Conservation (phyloP, 2,329 filamentous ascomycete species). For the Colletotrichum paranaense region DNA sequence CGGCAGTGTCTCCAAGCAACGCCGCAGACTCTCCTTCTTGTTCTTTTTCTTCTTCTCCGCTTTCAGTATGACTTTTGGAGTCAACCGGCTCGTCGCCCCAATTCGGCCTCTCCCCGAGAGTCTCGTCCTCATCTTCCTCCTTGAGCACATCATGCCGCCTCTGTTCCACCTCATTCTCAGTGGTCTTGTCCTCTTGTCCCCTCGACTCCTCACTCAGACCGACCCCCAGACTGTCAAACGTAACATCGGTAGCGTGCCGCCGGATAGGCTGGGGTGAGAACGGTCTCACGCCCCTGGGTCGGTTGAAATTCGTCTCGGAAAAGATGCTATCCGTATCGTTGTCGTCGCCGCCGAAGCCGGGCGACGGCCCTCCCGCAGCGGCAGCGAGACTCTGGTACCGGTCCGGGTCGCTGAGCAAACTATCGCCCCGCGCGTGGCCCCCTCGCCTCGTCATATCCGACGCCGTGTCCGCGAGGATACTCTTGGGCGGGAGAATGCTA, state of each 20-base stretch:
- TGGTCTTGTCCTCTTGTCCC: conserved; percentile 31
- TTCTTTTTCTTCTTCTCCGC: neutral
- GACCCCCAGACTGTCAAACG: conserved; percentile 50
- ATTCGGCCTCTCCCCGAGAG: neutral
- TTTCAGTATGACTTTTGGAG: neutral
- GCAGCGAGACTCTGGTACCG: conserved; percentile 70
- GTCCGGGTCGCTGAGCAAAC: conserved; percentile 63
- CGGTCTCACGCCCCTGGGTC: conserved; percentile 64
- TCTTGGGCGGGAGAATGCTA: conserved; percentile 72
- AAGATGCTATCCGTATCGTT: conserved; percentile 59
- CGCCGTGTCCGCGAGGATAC: conserved; percentile 67
- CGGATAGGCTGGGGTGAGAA: conserved; percentile 69
- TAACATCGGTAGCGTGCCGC: conserved; percentile 53
- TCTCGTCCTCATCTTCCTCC: conserved; percentile 26
- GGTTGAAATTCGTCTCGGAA: conserved; percentile 61
- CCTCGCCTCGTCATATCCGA: conserved; percentile 49
- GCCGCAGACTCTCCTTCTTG: neutral
- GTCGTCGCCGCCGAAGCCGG: conserved; percentile 38
- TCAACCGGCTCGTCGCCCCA: conserved; percentile 10
- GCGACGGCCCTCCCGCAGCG: conserved; percentile 56
- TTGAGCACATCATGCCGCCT: conserved; percentile 17
- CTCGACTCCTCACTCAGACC: conserved; percentile 31
- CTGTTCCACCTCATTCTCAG: conserved; percentile 17
- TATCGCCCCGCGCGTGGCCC: conserved; percentile 62
- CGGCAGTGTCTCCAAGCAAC: neutral